Evolutionary conservation across 164 flowering plant genomes (phyloP), one percentile per base, ranked within the genome.

Genomic region (Cinnamomum micranthum): DNA sequence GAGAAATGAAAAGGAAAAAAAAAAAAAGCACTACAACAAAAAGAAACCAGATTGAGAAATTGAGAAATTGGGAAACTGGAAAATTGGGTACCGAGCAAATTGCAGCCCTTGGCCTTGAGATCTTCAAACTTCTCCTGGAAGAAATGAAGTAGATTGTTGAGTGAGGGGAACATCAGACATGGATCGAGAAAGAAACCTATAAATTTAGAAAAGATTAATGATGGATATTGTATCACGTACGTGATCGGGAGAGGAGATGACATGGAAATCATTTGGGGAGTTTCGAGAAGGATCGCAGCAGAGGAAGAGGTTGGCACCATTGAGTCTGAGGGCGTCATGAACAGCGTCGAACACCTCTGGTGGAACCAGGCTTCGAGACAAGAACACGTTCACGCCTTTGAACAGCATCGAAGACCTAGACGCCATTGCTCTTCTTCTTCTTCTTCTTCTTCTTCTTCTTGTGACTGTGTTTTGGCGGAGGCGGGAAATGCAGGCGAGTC

Each of bases 121-220:
- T 85, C 89, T 73, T 92, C 88, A 51, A 93, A 92, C 79, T 93
- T 95, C 82, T 91, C 99, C 99, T 95, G 86, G 80, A 77, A 24
- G 19, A 52, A 60, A 70, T 12, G 24, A 41, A 6, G 47, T 2
- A 25, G 19, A 50, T 14, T 24, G 7, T 17, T 22, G 23, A 62
- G 62, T 23, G 17, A 74, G 9, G 17, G 63, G 15, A 47, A 31
- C 27, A 31, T 31, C 6, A 31, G 35, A 31, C 6, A 65, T 33
- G 3, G 35, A 51, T 6, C 20, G n/a, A 41, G 31, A 65, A 9
- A 41, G n/a, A 5, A 75, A n/a, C 10, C 6, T 50, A 52, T 52
- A 13, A 50, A 22, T 4, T 1, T 41, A 69, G 17, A 5, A 51
- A 14, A 66, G 25, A 47, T 28, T 25, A 20, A 60, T 55, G 62